These are phyloP conservation scores for Zizania latifolia DNA, from an alignment of 176 grass and related monocot species.

Conservation along the genomic window DNA sequence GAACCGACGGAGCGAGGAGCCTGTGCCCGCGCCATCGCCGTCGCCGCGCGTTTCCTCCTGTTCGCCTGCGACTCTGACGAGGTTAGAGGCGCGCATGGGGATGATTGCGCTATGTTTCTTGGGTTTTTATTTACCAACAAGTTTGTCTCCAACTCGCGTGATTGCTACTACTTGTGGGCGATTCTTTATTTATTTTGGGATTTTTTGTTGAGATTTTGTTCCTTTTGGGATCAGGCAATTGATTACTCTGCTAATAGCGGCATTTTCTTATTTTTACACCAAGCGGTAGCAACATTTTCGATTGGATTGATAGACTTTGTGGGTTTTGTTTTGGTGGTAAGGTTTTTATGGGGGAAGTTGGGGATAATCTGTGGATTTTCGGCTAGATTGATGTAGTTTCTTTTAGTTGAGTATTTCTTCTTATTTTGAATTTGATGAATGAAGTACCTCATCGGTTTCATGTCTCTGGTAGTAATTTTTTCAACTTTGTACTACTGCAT, in stretches of 20 bases:
- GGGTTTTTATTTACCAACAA: neutral
- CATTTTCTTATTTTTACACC: neutral
- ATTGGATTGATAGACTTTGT: neutral
- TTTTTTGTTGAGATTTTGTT: neutral
- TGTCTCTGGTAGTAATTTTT: neutral
- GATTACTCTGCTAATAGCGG: neutral
- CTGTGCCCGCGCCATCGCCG: no score
- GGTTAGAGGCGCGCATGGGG: neutral
- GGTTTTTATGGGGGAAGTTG: neutral
- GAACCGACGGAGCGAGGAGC: no score
- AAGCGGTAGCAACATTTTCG: neutral
- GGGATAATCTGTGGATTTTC: neutral
- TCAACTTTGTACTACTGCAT: neutral
- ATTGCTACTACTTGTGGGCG: neutral
- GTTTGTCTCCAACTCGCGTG: neutral
- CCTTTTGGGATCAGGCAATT: neutral
- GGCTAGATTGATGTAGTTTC: neutral
- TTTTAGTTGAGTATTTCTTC: no score
- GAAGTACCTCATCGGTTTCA: neutral
- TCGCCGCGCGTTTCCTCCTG: neutral
- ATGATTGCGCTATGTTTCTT: neutral
- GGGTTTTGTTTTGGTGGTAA: neutral
- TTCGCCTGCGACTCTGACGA: neutral
- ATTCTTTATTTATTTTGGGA: neutral
- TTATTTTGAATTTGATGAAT: neutral